Evolutionary conservation across 805 yeast genomes (phyloP), one percentile per base, ranked within the genome.

Genomic region (Cyberlindnera suaveolens): DNA sequence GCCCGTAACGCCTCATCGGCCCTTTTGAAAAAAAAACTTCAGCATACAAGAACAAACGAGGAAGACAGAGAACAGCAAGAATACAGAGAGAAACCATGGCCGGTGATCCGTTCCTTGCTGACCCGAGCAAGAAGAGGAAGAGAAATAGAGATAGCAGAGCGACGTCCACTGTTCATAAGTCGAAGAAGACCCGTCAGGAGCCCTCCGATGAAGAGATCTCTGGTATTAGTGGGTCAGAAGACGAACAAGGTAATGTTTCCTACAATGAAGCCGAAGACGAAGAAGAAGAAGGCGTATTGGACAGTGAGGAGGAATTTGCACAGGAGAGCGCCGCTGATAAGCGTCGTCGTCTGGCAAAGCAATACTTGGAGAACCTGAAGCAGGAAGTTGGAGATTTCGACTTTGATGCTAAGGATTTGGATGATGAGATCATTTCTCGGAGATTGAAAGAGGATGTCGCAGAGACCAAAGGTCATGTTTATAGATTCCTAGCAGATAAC

Each of bases 331-430:
- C 90, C 8, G 95, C 96, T 0, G 99, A 93, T 58, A 89, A 87
- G 64, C 78, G 99, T 64, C 78, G 99, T 65, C 72, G 98, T 58
- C 72, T 93, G 46, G 98, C 98, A 15, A 89, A 89, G 63, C 93
- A 90, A 63, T 93, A 93, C 63, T 68, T 93, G 49, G 89, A 83
- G 37, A 85, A 84, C 57, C 66, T 93, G 56, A 79, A 85, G 60
- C 65, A 69, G 4, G 87, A 83, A 48, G 74, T 72, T 16, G 74
- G 67, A 20, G 66, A 61, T 2, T 64, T 64, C 35, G 71, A 74
- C 40, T 90, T 87, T 55, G 96, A 89, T 67, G 98, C 99, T 9
- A 78, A 80, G 52, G 97, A 93, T 53, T 65, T 91, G 52, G 99
- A 91, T 64, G 76, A 82, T 45, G 98, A 93, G 55, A 82, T 85